Conservation (phyloP, 2,329 filamentous ascomycete species). For the Alternaria sp. region DNA sequence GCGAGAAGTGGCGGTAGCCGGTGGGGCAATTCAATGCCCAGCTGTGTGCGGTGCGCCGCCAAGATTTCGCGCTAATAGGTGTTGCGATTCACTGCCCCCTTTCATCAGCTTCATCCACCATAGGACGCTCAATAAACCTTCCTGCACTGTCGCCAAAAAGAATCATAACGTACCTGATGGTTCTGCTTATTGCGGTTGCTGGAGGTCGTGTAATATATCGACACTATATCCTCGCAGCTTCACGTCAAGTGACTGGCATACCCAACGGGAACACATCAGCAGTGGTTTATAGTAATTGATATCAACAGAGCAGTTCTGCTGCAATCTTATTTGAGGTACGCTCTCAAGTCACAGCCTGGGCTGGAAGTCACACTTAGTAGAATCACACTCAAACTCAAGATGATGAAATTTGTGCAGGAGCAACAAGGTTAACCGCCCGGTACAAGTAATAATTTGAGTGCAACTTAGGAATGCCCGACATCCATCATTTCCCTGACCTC, state of each 20-base stretch:
- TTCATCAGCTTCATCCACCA: background rate
- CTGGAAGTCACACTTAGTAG: background rate
- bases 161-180: background rate
- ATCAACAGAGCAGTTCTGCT: background rate
- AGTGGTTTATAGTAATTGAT: background rate
- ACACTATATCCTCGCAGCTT: background rate
- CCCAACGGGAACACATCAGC: background rate
- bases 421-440: background rate
- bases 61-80: constrained; percentile 30
- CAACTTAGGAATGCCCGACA: background rate
- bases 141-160: background rate
- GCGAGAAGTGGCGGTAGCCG: constrained; percentile 23
- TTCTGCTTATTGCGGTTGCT: background rate
- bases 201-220: too few species aligned
- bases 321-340: background rate
- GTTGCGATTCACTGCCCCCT: constrained; percentile 12
- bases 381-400: background rate
- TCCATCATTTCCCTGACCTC: background rate
- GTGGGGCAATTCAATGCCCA: constrained; percentile 25
- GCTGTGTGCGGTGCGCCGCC: constrained; percentile 27
- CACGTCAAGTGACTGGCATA: background rate
- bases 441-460: background rate
- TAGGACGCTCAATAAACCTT: background rate
- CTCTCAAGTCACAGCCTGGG: background rate
- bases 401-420: background rate